Percentiles rank a stretch among this genome's conserved stretches.
Evolutionary conservation across 2,329 filamentous ascomycete genomes (phyloP).

Genomic region (Phialemonium atrogriseum): DNA sequence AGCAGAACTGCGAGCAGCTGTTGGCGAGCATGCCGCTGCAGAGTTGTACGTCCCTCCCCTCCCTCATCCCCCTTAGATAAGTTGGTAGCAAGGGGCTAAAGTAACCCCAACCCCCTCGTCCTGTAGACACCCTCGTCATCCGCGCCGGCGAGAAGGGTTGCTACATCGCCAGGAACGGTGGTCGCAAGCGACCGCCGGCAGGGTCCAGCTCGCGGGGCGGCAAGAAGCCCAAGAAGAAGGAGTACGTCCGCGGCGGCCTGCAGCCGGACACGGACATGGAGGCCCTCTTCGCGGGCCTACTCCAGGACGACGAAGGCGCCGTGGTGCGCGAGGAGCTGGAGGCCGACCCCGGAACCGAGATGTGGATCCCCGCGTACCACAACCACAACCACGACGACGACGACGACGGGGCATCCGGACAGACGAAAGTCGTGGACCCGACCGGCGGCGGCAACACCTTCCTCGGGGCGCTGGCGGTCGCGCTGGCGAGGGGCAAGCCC

Average conservation of each 20-base stretch:
- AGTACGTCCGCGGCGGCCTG: slow-evolving; percentile 39
- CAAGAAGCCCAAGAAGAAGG: slow-evolving; percentile 13
- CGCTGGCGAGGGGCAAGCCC: slow-evolving; percentile 47
- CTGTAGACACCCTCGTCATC: slow-evolving; percentile 52
- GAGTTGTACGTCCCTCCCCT: too few species aligned
- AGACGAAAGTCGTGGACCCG: slow-evolving; percentile 66
- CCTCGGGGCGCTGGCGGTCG: slow-evolving; percentile 52
- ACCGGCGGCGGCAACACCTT: slow-evolving; percentile 94
- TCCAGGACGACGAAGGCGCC: slow-evolving; percentile 43
- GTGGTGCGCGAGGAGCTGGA: slow-evolving; percentile 50
- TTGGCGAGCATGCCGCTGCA: slow-evolving; percentile 56
- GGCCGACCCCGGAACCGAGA: slow-evolving; percentile 40
- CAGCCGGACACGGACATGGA: slow-evolving; percentile 56
- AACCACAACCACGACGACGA: not conserved
- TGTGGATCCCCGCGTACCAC: slow-evolving; percentile 17
- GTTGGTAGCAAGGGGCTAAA: too few species aligned
- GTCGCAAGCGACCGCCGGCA: slow-evolving; percentile 31
- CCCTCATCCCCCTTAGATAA: too few species aligned
- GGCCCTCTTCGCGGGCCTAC: slow-evolving; percentile 49
- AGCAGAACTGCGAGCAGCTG: slow-evolving; percentile 54
- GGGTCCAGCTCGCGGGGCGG: slow-evolving; percentile 10
- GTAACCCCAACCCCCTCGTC: too few species aligned
- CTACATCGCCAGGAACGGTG: slow-evolving; percentile 52
- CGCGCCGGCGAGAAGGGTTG: slow-evolving; percentile 66
- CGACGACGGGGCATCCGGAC: slow-evolving; percentile 15